Conservation (phyloP, 345 rosid species). For the Cardamine chenopodiifolia region DNA sequence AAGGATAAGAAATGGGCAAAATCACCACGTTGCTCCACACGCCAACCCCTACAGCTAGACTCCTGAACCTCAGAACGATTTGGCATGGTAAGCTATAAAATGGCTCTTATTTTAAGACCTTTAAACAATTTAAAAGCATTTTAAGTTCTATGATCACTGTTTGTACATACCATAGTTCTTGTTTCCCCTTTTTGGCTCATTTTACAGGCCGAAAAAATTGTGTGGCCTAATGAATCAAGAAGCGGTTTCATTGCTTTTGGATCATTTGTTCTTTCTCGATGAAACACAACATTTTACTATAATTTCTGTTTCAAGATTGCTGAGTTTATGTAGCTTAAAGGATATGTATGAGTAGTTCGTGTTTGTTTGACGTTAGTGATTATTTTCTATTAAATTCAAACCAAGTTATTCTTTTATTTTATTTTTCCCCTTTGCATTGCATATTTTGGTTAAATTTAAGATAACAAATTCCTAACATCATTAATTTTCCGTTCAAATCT, state of each 20-base stretch:
- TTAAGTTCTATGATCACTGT: not conserved
- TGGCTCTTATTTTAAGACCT: not conserved
- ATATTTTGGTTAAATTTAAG: too few species aligned
- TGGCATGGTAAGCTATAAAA: constrained; percentile 33
- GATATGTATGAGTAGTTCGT: not conserved
- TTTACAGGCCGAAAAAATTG: constrained; percentile 40
- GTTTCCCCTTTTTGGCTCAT: constrained; percentile 2
- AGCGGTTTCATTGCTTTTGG: too few species aligned
- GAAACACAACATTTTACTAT: not conserved
- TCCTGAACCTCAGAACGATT: constrained; percentile 30
- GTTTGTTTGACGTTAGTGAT: too few species aligned
- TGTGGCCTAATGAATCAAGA: constrained; percentile 33
- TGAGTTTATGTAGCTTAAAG: not conserved
- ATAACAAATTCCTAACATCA: too few species aligned
- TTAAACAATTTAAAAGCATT: not conserved
- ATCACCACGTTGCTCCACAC: constrained; percentile 27
- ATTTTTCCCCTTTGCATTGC: too few species aligned
- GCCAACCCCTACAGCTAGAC: constrained; percentile 30
- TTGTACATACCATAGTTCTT: constrained; percentile 15
- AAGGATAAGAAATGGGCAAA: constrained; percentile 30
- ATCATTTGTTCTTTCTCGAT: too few species aligned
- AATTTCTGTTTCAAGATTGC: not conserved
- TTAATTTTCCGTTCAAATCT: too few species aligned
- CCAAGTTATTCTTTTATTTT: too few species aligned
- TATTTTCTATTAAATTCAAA: too few species aligned